Evolutionary conservation across 257 asterid species (phyloP), one percentile per base, ranked within the genome.

Genomic region (Linderniella brevidens): DNA sequence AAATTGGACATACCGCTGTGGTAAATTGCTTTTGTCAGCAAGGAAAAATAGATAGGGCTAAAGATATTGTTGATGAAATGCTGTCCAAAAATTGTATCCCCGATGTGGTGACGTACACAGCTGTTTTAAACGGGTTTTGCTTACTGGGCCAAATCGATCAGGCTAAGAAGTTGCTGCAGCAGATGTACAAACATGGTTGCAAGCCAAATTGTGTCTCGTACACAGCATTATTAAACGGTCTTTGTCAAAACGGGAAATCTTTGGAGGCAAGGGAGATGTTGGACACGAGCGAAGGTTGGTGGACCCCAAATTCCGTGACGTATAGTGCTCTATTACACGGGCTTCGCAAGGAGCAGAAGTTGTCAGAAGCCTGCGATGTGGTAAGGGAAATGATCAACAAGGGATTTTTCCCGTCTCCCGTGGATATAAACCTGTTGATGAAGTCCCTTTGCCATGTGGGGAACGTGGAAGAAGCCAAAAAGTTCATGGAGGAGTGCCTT

Each of bases 21-120:
- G 66, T 88, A 56, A 58, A 80, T 61, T 73, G 77, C 64, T 83
- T 76, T 58, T 83, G 86, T 53, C 81, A 69, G 49, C 68, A 58
- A 46, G 93, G 92, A 19, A 72, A 49, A 52, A 56, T 84, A 54
- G 86, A 76, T 49, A 69, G 54, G 58, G 94, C 93, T 19, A 84
- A 80, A 65, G 90, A 73, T 19, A 58, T 88, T 20, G 82, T 88
- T 8, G 80, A 80, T 56, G 79, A 84, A 58, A 88, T 84, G 98
- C 50, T 76, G 67, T 53, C 53, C 13, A 88, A 88, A 54, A 84
- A 79, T 51, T 74, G 90, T 64, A 44, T 9, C 43, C 95, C 98
- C 35, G 98, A 88, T 70, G 98, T 88, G 17, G 95, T 88, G 66
- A 88, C 98, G 1, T 88, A 88, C 48, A 88, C 95, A 45, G 66